phyloP scores from a whole-genome alignment of 805 yeast genomes.

The Suhomyces vadensis region DNA sequence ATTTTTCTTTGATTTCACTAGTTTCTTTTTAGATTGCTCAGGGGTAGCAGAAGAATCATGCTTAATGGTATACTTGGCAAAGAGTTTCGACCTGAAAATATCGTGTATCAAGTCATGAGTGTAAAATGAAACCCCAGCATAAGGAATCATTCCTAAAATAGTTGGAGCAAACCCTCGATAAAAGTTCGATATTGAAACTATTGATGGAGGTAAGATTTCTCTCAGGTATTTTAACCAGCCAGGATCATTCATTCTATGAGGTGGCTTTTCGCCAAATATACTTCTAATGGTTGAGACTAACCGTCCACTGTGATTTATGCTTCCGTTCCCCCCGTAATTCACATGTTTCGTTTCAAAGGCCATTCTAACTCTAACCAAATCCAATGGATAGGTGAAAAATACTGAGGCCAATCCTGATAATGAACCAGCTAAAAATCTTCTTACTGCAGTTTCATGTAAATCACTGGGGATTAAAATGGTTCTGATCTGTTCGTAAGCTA shows the following conservation, averaged over 20 bases:
- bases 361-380: constrained; percentile 83
- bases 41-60: constrained; percentile 8
- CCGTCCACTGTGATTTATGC: constrained; percentile 30
- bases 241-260: constrained; percentile 34
- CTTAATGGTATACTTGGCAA: constrained; percentile 54
- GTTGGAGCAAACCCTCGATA: constrained; percentile 96
- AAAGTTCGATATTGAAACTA: constrained; percentile 60
- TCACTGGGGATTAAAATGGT: constrained; percentile 74
- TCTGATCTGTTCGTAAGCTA: constrained; percentile 91
- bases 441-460: constrained; percentile 70
- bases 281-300: constrained; percentile 31
- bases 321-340: constrained; percentile 21
- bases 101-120: constrained; percentile 93
- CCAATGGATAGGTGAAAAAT: constrained; percentile 88
- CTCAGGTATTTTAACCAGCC: constrained; percentile 38
- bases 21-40: constrained; percentile 8
- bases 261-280: constrained; percentile 40
- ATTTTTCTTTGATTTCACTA: constrained; percentile 16
- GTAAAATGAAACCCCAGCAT: constrained; percentile 96
- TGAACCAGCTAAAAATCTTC: constrained; percentile 87
- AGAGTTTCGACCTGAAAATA: constrained; percentile 60
- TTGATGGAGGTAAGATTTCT: constrained; percentile 29
- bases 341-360: constrained; percentile 73
- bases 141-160: constrained; percentile 92
- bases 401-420: constrained; percentile 87